phyloP scores from a whole-genome alignment of 768 basidiomycete species.

The Hericium rajendrae region DNA sequence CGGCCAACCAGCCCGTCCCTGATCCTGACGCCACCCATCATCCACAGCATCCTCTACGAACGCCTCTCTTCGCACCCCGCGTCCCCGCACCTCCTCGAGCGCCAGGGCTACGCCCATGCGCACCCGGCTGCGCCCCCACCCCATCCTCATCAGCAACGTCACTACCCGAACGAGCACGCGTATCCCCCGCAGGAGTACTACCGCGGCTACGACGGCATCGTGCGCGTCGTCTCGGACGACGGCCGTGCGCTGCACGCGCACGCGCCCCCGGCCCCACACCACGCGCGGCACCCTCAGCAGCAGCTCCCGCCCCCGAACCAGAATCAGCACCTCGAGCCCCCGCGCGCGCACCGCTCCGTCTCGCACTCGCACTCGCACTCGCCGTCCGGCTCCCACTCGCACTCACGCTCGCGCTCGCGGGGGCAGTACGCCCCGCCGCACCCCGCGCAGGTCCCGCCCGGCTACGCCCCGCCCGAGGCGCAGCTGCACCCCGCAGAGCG shows the following conservation, averaged over 20 bases:
- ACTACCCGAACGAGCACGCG: constrained; percentile 1
- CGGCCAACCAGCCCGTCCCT: too few relatives aligned
- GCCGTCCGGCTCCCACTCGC: constrained; percentile 40
- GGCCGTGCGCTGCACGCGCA: too few relatives aligned
- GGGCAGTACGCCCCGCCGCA: background rate
- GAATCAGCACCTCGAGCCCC: constrained; percentile 17
- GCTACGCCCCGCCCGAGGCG: constrained; percentile 8
- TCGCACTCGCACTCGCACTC: constrained; percentile 40
- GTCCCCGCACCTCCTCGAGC: constrained; percentile 29
- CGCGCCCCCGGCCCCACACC: background rate
- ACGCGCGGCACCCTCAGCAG: constrained; percentile 26
- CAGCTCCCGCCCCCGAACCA: constrained; percentile 27
- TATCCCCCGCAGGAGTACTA: background rate
- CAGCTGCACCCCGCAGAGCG: background rate
- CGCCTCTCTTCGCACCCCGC: constrained; percentile 55
- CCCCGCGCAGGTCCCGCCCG: background rate
- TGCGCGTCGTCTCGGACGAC: too few relatives aligned
- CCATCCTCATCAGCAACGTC: constrained; percentile 10
- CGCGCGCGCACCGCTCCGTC: constrained; percentile 28
- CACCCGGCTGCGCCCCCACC: constrained; percentile 18
- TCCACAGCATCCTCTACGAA: constrained; percentile 62
- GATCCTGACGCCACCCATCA: background rate
- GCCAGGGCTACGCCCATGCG: constrained; percentile 18
- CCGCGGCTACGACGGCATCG: background rate
- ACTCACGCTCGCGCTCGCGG: constrained; percentile 17